phyloP scores from a whole-genome alignment of 2,329 filamentous ascomycete genomes.

The Penicillium psychrosexuale region DNA sequence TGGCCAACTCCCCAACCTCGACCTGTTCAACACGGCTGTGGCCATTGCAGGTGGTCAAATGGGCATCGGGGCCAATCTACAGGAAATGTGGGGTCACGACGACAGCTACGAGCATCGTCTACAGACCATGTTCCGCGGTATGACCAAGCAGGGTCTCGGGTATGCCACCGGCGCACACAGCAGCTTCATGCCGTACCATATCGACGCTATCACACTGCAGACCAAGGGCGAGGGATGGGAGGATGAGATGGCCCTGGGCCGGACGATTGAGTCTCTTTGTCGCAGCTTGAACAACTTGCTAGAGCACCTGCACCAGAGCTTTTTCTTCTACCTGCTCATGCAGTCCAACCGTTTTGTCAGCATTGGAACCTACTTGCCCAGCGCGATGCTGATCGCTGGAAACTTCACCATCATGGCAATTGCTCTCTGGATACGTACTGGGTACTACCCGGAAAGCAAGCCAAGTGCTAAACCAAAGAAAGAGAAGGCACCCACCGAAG shows the following conservation, averaged over 20 bases:
- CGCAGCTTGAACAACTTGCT: constrained; percentile 93
- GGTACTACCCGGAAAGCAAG: constrained; percentile 46
- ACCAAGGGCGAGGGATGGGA: constrained; percentile 91
- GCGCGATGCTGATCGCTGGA: constrained; percentile 92
- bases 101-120: constrained; percentile 79
- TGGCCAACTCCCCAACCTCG: constrained; percentile 90
- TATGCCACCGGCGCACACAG: constrained; percentile 89
- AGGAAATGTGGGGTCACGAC: constrained; percentile 76
- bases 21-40: constrained; percentile 91
- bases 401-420: constrained; percentile 97
- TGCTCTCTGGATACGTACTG: constrained; percentile 87
- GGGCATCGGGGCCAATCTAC: constrained; percentile 78
- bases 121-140: constrained; percentile 83
- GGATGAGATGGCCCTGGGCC: constrained; percentile 93
- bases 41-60: constrained; percentile 87
- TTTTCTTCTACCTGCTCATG: constrained; percentile 98
- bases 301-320: constrained; percentile 96
- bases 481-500: constrained; percentile 25
- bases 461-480: constrained; percentile 30
- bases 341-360: constrained; percentile 90
- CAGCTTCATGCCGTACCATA: constrained; percentile 94
- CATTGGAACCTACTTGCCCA: constrained; percentile 94
- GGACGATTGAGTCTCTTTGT: constrained; percentile 85
- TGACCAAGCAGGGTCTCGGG: constrained; percentile 87
- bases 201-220: constrained; percentile 91